Percentiles rank a stretch among this genome's conserved stretches.
Conservation (phyloP, 2,329 filamentous ascomycete genomes). For the Nemania abortiva region DNA sequence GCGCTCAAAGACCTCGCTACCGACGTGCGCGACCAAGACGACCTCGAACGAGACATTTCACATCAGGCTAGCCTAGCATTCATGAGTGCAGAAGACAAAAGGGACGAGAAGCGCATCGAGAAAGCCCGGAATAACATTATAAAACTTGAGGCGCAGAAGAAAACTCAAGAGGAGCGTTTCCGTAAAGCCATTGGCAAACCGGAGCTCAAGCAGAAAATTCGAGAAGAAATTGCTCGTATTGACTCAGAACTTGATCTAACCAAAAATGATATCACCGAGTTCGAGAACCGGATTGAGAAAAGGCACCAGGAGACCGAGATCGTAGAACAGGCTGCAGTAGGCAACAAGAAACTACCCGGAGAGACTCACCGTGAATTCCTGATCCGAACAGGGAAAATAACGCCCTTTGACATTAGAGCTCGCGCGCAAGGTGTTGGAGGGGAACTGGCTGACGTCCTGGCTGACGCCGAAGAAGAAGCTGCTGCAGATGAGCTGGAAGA, state of each 20-base stretch:
- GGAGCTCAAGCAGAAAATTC: conserved; percentile 67
- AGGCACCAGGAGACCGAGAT: conserved; percentile 69
- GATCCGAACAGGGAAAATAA: conserved; percentile 97
- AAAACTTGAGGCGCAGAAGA: conserved; percentile 75
- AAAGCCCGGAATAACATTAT: conserved; percentile 66
- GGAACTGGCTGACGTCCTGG: conserved; percentile 79
- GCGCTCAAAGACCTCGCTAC: conserved; percentile 73
- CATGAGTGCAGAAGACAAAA: conserved; percentile 72
- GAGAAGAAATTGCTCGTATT: conserved; percentile 74
- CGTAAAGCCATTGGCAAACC: conserved; percentile 59
- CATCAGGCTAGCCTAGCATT: conserved; percentile 70
- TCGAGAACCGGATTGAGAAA: conserved; percentile 82
- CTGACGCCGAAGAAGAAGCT: conserved; percentile 85
- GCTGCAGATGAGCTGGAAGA: conserved; percentile 63
- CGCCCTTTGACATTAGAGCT: conserved; percentile 86
- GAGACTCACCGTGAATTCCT: conserved; percentile 90
- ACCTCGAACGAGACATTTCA: conserved; percentile 88
- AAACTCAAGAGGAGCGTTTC: conserved; percentile 63
- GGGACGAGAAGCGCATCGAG: conserved; percentile 71
- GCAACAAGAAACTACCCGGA: conserved; percentile 74
- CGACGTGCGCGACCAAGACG: conserved; percentile 85
- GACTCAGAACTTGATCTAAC: conserved; percentile 73
- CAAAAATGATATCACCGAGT: conserved; percentile 81
- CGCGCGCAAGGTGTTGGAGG: conserved; percentile 72
- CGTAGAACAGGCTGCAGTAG: conserved; percentile 57